Conservation (phyloP, 1,284 basidiomycete genomes). For the Ustilago trichophora region DNA sequence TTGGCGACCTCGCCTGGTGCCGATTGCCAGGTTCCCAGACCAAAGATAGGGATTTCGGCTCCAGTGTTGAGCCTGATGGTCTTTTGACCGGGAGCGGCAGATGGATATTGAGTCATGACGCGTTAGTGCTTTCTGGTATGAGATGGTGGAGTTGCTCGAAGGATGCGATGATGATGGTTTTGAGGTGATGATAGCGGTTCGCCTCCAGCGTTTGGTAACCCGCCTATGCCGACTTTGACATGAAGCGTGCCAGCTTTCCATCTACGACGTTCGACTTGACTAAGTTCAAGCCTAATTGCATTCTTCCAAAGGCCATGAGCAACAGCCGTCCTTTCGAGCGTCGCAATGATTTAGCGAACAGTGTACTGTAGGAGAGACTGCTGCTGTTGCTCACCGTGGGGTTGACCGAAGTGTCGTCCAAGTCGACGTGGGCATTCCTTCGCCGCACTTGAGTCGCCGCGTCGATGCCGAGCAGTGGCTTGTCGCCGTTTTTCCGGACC, state of each 20-base stretch:
- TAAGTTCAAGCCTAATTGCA: no score
- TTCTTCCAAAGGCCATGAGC: not conserved
- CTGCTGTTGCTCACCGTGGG: conserved; percentile 1
- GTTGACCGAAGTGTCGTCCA: not conserved
- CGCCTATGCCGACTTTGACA: no score
- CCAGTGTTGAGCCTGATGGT: conserved; percentile 66
- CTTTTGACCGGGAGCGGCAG: conserved; percentile 44
- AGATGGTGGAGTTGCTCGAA: conserved; percentile 23
- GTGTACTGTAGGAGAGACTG: no score
- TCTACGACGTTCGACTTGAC: no score
- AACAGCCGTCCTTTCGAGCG: not conserved
- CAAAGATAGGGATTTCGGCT: conserved; percentile 58
- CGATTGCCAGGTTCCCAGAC: conserved; percentile 54
- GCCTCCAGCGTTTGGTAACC: no score
- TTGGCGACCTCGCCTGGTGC: conserved; percentile 69
- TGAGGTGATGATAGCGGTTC: no score
- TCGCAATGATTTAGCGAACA: no score
- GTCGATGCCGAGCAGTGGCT: conserved; percentile 1
- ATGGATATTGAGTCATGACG: conserved; percentile 43
- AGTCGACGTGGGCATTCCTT: conserved; percentile 4
- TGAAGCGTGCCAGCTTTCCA: no score
- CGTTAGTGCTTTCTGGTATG: conserved; percentile 71
- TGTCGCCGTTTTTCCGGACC: conserved; percentile 1
- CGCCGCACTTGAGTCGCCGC: conserved; percentile 1
- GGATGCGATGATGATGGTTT: not conserved